Evolutionary conservation across 2,329 filamentous ascomycete genomes (phyloP).

Genomic region (Thermothelomyces thermophilus): DNA sequence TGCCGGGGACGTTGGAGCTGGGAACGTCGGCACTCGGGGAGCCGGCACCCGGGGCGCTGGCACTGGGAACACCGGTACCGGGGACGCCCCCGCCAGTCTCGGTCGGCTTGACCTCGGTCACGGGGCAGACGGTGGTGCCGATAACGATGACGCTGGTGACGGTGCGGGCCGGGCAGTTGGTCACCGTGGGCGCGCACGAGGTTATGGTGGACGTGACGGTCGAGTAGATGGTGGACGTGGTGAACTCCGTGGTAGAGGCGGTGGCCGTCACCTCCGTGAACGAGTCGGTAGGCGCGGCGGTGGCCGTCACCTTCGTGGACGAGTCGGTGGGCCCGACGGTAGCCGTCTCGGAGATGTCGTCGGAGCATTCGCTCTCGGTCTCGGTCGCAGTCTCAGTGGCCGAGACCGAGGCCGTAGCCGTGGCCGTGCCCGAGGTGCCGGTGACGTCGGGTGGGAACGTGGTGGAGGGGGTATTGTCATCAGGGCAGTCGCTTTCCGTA

Average conservation of each 20-base stretch:
- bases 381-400: background rate
- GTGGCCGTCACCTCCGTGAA: conserved; percentile 6
- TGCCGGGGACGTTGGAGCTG: too few species aligned
- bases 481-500: background rate
- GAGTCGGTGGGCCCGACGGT: background rate
- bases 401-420: conserved; percentile 2
- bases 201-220: conserved; percentile 27
- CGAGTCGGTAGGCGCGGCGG: conserved; percentile 6
- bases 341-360: background rate
- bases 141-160: conserved; percentile 27
- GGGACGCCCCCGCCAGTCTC: background rate
- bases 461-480: background rate
- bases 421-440: conserved; percentile 7
- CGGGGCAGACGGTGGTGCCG: conserved; percentile 37
- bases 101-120: conserved; percentile 21
- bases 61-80: background rate
- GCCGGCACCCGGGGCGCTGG: background rate
- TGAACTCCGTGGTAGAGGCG: conserved; percentile 7
- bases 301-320: conserved; percentile 12
- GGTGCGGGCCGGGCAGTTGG: conserved; percentile 25
- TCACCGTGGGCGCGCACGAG: conserved; percentile 25
- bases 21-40: conserved; percentile 19
- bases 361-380: conserved; percentile 7
- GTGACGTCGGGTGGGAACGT: conserved; percentile 2
- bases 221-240: conserved; percentile 23